Evolutionary conservation across 2,329 filamentous ascomycete genomes (phyloP).

Genomic region (Aspergillus versicolor): DNA sequence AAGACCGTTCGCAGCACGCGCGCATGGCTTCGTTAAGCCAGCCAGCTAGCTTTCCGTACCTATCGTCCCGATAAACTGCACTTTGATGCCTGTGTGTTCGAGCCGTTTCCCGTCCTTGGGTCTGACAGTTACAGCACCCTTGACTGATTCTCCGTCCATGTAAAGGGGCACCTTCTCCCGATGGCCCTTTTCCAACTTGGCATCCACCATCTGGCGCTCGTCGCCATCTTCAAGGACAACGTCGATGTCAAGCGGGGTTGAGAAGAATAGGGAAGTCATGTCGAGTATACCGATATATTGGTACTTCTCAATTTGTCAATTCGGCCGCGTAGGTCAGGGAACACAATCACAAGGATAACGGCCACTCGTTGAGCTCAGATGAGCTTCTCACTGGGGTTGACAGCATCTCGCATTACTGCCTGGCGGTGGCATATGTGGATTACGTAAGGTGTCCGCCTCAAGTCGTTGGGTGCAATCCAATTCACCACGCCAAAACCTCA

Average conservation of each 20-base stretch:
- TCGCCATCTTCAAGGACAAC: conserved; percentile 95
- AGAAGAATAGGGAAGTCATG: conserved; percentile 99
- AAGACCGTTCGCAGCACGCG: background rate
- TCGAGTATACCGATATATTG: conserved; percentile 17
- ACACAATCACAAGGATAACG: conserved; percentile 6
- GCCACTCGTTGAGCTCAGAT: conserved; percentile 10
- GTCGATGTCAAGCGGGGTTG: conserved; percentile 97
- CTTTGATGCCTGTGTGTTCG: conserved; percentile 98
- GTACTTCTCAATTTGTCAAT: conserved; percentile 12
- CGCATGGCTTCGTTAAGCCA: background rate
- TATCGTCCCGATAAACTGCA: conserved; percentile 98
- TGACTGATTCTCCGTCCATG: conserved; percentile 97
- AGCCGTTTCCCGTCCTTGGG: conserved; percentile 98
- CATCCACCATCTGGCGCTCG: conserved; percentile 91
- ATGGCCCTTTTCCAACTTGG: conserved; percentile 97
- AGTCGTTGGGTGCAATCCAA: no score
- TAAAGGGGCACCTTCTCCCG: conserved; percentile 96
- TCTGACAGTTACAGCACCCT: conserved; percentile 89
- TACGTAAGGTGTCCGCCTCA: conserved; percentile 16
- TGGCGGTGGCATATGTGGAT: conserved; percentile 16
- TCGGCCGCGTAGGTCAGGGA: conserved; percentile 1
- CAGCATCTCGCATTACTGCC: conserved; percentile 15
- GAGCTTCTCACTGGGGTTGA: conserved; percentile 14
- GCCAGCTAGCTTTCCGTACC: conserved; percentile 52
- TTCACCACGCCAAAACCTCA: background rate